phyloP scores from a whole-genome alignment of 2,329 filamentous ascomycete species.

The Chaetothyriales sp. region DNA sequence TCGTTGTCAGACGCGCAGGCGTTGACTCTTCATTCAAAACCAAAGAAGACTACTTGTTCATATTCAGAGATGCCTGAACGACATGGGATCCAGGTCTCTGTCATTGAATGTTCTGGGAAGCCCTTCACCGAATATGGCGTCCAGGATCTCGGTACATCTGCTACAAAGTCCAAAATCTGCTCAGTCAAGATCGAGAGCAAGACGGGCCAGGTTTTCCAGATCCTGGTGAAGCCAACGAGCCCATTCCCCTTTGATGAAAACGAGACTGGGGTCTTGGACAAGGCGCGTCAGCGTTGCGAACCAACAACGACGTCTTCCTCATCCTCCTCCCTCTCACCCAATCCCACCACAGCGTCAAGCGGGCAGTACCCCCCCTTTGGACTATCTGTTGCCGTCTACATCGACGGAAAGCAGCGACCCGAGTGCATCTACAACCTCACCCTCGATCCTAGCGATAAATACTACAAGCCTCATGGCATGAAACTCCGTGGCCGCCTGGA shows the following conservation, averaged over 20 bases:
- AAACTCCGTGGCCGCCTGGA: neutral
- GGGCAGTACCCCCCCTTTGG: neutral
- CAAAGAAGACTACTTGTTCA: neutral
- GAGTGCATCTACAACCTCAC: slow-evolving; percentile 1
- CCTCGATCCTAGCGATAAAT: neutral
- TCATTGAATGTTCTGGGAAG: slow-evolving; percentile 1
- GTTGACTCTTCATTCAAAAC: neutral
- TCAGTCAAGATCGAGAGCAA: slow-evolving; percentile 4
- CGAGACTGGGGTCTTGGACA: neutral
- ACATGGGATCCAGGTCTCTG: slow-evolving; percentile 5
- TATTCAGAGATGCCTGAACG: neutral
- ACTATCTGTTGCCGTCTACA: slow-evolving; percentile 4
- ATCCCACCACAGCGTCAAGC: too few relatives aligned
- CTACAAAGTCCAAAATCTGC: slow-evolving; percentile 3
- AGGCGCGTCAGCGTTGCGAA: neutral
- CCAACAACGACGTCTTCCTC: neutral
- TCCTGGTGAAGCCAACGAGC: neutral
- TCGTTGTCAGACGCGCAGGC: neutral
- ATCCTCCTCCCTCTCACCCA: neutral
- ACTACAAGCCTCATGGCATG: neutral
- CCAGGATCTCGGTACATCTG: slow-evolving; percentile 1
- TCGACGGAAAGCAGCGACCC: slow-evolving; percentile 5
- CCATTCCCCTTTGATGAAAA: neutral
- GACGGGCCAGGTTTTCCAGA: neutral
- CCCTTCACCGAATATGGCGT: slow-evolving; percentile 7